These are phyloP conservation scores for Candolleomyces aberdarensis DNA, from an alignment of 768 basidiomycete genomes.

Conservation along the genomic window DNA sequence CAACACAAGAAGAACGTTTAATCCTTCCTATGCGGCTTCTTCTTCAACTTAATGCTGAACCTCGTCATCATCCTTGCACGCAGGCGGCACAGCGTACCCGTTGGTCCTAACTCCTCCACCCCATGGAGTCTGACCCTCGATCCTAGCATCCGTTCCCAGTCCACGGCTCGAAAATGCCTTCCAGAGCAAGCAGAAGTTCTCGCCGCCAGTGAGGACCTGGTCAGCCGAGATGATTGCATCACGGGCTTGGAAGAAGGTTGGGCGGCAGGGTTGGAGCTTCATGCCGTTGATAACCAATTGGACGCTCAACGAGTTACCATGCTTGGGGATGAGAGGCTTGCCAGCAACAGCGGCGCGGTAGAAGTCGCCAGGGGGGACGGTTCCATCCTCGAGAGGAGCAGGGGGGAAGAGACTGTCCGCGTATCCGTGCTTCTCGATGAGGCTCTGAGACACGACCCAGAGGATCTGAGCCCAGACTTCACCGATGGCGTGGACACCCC, in stretches of 20 bases:
- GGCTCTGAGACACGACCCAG: slow-evolving; percentile 70
- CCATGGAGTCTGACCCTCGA: slow-evolving; percentile 84
- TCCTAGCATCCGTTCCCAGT: slow-evolving; percentile 70
- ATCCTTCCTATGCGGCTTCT: neutral
- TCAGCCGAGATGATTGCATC: slow-evolving; percentile 92
- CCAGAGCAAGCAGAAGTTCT: slow-evolving; percentile 91
- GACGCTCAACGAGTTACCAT: slow-evolving; percentile 84
- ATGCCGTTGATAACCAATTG: slow-evolving; percentile 89
- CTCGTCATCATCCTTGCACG: slow-evolving; percentile 18
- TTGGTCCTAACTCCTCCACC: slow-evolving; percentile 84
- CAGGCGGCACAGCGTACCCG: slow-evolving; percentile 31
- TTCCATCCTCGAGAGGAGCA: slow-evolving; percentile 57
- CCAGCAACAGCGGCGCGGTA: slow-evolving; percentile 54
- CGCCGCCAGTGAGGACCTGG: slow-evolving; percentile 83
- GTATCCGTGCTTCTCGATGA: slow-evolving; percentile 85
- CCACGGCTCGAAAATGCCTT: slow-evolving; percentile 79
- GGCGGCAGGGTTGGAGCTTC: slow-evolving; percentile 93
- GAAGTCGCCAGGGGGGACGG: slow-evolving; percentile 68
- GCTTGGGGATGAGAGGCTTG: slow-evolving; percentile 74
- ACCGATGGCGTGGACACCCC: slow-evolving; percentile 89
- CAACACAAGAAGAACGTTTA: neutral
- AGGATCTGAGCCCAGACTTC: slow-evolving; percentile 96
- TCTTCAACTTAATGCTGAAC: neutral
- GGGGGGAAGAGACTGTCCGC: slow-evolving; percentile 81
- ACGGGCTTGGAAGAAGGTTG: slow-evolving; percentile 86